These are phyloP conservation scores for Claviceps sp. DNA, from an alignment of 2,329 filamentous ascomycete species.

Conservation along the genomic window DNA sequence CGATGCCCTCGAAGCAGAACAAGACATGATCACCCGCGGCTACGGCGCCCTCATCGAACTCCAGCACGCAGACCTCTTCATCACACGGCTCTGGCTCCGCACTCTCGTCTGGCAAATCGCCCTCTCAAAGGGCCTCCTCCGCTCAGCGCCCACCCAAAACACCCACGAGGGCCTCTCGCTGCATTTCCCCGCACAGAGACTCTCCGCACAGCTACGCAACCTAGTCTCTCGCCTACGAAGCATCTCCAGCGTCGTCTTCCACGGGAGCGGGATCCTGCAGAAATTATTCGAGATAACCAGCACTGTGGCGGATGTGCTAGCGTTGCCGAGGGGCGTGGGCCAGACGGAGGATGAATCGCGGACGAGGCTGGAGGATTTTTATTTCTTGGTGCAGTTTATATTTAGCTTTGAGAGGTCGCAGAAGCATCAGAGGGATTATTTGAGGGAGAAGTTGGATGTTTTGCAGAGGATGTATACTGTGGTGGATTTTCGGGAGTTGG, in stretches of 20 bases:
- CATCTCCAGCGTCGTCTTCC: conserved; percentile 34
- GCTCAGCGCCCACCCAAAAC: conserved; percentile 17
- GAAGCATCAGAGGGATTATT: conserved; percentile 27
- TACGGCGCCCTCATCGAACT: conserved; percentile 20
- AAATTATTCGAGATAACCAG: conserved; percentile 48
- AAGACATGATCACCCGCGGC: conserved; percentile 13
- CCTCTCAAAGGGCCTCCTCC: conserved; percentile 24
- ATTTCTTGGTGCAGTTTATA: conserved; percentile 36
- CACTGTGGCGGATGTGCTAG: conserved; percentile 44
- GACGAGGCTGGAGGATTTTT: conserved; percentile 37
- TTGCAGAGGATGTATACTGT: conserved; percentile 19
- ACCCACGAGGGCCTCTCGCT: conserved; percentile 25
- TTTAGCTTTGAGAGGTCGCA: conserved; percentile 35
- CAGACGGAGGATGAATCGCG: conserved; percentile 28
- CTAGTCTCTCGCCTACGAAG: conserved; percentile 22
- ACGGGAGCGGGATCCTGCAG: conserved; percentile 42
- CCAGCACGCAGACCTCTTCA: conserved; percentile 27
- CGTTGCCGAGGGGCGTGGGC: conserved; percentile 29
- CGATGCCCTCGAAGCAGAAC: conserved; percentile 16
- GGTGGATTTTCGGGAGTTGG: conserved; percentile 15
- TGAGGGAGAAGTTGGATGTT: conserved; percentile 25
- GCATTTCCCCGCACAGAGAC: conserved; percentile 24
- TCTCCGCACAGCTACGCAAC: conserved; percentile 24
- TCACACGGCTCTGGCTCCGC: conserved; percentile 27
- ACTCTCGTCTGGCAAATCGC: conserved; percentile 29